Base-by-base conservation (phyloP, 768 basidiomycete species). In the Wakefieldia striispora region DNA sequence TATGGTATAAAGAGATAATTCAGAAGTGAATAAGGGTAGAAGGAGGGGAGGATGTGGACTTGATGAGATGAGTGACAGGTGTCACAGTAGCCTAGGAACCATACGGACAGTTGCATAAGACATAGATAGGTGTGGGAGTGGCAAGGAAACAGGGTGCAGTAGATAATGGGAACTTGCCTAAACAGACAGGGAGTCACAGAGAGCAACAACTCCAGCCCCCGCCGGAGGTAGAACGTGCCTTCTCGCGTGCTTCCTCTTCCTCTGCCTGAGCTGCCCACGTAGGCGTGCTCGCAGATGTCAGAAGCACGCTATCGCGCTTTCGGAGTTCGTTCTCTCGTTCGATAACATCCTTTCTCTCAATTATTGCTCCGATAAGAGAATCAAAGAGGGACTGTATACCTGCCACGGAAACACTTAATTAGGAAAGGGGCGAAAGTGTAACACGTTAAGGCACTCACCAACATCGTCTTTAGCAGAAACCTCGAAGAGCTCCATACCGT, bases 401-500 rank as follows among this genome's bases (percentile, higher is more conserved):
- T 94, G 49, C 17, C 44, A 10, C 14, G 21, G 51, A n/a, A 33
- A 33, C 33, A 16, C 6, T 13, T 11, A 27, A 20, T 60, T 27
- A 58, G 45, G 35, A 49, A 39, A 55, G 48, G 48, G 53, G 61
- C 53, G 42, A 11, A 9, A 48, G 21, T 2, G 3, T 23, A 43
- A 16, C 27, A 44, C 17, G 23, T 40, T 34, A 35, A 27, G 23
- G 17, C 20, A 16, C 59, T 55, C 53, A 93, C 92, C 93, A 27
- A 71, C 62, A 62, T 90, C 87, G 59, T 94, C 91, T 69, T 94
- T 94, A 45, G 94, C 88, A 38, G 91, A 94, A 17, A 95, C 91
- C 64, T 95, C 91, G 56, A 89, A 91, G 16, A 95, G 77, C 61
- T 88, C 87, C 83, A 94, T 91, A 53, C 83, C 87, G 63, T 86